Evolutionary conservation across 2,329 filamentous ascomycete genomes (phyloP).

Genomic region (Paracoccidioides lutzii): DNA sequence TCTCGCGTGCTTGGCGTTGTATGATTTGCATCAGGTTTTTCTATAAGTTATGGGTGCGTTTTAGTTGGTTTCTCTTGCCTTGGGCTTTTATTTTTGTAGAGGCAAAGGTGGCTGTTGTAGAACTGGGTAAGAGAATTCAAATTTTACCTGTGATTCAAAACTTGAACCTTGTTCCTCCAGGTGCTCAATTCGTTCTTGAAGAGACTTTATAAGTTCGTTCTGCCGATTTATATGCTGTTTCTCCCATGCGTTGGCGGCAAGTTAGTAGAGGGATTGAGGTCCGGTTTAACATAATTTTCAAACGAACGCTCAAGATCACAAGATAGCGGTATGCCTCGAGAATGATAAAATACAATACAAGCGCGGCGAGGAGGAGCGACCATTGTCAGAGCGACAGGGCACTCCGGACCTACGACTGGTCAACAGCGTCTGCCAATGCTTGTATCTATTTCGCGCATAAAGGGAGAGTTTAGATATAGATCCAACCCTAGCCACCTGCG

Average conservation of each 20-base stretch:
- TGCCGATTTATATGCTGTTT: slow-evolving; percentile 31
- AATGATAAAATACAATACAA: slow-evolving; percentile 11
- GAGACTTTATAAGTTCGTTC: slow-evolving; percentile 30
- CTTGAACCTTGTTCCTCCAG: slow-evolving; percentile 29
- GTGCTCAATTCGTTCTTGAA: slow-evolving; percentile 29
- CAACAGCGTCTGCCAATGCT: slow-evolving; percentile 7
- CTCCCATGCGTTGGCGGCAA: not conserved
- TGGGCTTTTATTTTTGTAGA: too few species aligned
- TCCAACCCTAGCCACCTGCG: not conserved
- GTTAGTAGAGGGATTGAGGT: slow-evolving; percentile 11
- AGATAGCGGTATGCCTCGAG: slow-evolving; percentile 7
- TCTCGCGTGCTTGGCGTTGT: slow-evolving; percentile 30
- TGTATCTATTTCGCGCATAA: not conserved
- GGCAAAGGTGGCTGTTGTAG: too few species aligned
- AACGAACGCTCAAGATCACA: slow-evolving; percentile 9
- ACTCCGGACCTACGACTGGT: slow-evolving; percentile 11
- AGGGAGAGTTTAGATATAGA: not conserved
- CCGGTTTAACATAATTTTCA: slow-evolving; percentile 5
- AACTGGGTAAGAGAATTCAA: not conserved
- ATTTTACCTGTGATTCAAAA: slow-evolving; percentile 28
- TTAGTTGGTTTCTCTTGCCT: not conserved
- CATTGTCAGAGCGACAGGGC: slow-evolving; percentile 12
- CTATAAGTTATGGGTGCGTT: slow-evolving; percentile 14
- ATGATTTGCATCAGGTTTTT: slow-evolving; percentile 30
- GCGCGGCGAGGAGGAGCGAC: slow-evolving; percentile 10